Evolutionary conservation across 495 filamentous ascomycete species (phyloP).

Genomic region (Thozetella sp.): DNA sequence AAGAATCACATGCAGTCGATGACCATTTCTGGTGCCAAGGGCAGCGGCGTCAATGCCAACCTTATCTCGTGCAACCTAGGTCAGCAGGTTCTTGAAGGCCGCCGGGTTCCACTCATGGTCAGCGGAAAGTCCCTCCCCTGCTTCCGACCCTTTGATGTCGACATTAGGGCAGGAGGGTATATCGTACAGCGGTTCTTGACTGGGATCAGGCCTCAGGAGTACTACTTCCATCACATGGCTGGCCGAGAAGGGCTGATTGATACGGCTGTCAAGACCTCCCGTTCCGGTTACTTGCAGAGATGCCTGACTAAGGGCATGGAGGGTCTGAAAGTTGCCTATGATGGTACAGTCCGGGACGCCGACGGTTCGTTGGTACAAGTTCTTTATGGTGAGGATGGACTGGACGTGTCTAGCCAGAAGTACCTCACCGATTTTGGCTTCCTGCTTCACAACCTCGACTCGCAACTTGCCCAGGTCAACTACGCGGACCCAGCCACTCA

Average conservation of each 20-base stretch:
- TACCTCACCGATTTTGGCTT: constrained; percentile 92
- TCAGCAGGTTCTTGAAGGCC: constrained; percentile 94
- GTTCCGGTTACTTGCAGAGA: constrained; percentile 95
- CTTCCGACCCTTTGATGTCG: constrained; percentile 89
- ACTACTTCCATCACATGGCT: constrained; percentile 99
- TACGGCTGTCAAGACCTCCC: constrained; percentile 97
- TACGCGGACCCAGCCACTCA: constrained; percentile 35
- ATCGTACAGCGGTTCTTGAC: constrained; percentile 97
- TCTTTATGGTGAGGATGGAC: constrained; percentile 93
- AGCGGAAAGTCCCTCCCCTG: constrained; percentile 96
- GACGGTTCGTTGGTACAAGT: constrained; percentile 95
- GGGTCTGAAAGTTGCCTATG: constrained; percentile 87
- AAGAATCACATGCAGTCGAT: constrained; percentile 99
- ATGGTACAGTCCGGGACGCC: constrained; percentile 89
- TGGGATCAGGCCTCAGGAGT: constrained; percentile 95
- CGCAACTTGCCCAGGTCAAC: constrained; percentile 48
- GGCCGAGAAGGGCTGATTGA: constrained; percentile 98
- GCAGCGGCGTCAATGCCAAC: constrained; percentile 89
- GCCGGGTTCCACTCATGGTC: constrained; percentile 95
- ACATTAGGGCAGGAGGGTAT: constrained; percentile 90
- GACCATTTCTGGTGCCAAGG: constrained; percentile 97
- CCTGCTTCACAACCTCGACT: constrained; percentile 72
- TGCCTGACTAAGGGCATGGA: constrained; percentile 99
- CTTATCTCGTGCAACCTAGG: constrained; percentile 97
- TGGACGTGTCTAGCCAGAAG: constrained; percentile 93